Base-by-base conservation (phyloP, 495 filamentous ascomycete species). In the Trichoderma erinaceum region DNA sequence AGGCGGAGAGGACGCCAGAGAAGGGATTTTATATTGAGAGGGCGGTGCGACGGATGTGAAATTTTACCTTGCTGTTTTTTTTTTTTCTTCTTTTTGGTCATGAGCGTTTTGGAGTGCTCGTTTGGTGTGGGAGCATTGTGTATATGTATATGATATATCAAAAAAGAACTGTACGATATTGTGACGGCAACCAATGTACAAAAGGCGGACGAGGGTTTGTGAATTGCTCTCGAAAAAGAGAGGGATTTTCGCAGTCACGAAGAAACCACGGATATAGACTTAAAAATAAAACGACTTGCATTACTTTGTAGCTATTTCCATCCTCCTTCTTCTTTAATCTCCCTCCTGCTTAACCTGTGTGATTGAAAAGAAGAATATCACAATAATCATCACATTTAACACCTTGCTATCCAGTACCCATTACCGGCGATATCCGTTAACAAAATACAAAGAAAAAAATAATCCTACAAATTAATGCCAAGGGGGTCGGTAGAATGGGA, bases 11-110 rank as follows among this genome's bases (percentile, higher is more conserved):
- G 71, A 87, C 83, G 77, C 92, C 93, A 10, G 92, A 96, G 69
- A 84, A 85, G 1, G 95, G 95, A 12, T 99, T 91, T 72, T 95
- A 89, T 71, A 69, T 97, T 69, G 95, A 98, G 84, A 89, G 78
- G 75, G 80, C 78, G n/a, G 78, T 78, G 66, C 75, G 75, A 27
- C 56, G 73, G 72, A 66, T 75, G 71, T 70, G 15, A 41, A 52
- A 21, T 16, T 44, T 44, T 13, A 16, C 4, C n/a, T n/a, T n/a
- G 13, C 4, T 4, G 3, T 52, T 52, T 25, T n/a, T n/a, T 52
- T 23, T 52, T 25, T 6, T 48, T 48, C 18, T 48, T 16, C 12
- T 48, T 52, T 7, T 52, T 21, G 48, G 18, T n/a, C 16, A 52
- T n/a, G n/a, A 52, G n/a, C 48, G n/a, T n/a, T 23, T n/a, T 23